These are phyloP conservation scores for Xylaria polymorpha DNA, from an alignment of 2,329 filamentous ascomycete genomes.

Conservation along the genomic window DNA sequence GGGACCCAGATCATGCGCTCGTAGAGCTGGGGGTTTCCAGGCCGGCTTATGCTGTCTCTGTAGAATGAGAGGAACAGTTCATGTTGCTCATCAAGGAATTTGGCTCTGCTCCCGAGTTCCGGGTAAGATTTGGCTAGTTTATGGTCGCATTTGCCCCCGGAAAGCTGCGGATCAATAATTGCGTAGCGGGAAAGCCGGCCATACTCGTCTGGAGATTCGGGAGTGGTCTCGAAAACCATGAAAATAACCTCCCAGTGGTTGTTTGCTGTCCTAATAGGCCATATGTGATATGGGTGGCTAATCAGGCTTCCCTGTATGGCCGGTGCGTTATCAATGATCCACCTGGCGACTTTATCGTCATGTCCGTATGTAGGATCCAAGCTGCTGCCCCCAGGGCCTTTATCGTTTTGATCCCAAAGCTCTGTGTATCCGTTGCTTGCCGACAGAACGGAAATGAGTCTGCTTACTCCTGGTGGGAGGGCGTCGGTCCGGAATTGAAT, in stretches of 20 bases:
- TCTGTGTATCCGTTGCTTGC: background rate
- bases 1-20: constrained; percentile 9
- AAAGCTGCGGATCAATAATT: background rate
- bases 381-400: background rate
- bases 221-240: background rate
- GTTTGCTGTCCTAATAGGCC: background rate
- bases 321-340: background rate
- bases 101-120: too few species aligned
- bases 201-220: background rate
- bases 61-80: background rate
- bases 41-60: too few species aligned
- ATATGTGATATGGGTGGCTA: background rate
- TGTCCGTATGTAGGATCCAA: background rate
- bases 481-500: background rate
- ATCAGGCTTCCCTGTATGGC: background rate
- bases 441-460: background rate
- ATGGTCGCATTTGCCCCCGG: background rate
- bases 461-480: constrained; percentile 1
- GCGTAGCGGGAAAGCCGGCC: background rate
- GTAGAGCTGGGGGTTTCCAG: too few species aligned
- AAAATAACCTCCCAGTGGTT: constrained; percentile 14
- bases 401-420: background rate
- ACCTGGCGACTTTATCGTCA: background rate
- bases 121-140: too few species aligned
- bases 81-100: background rate